phyloP scores from a whole-genome alignment of 2,329 filamentous ascomycete species.

The Emmonsia crescens region DNA sequence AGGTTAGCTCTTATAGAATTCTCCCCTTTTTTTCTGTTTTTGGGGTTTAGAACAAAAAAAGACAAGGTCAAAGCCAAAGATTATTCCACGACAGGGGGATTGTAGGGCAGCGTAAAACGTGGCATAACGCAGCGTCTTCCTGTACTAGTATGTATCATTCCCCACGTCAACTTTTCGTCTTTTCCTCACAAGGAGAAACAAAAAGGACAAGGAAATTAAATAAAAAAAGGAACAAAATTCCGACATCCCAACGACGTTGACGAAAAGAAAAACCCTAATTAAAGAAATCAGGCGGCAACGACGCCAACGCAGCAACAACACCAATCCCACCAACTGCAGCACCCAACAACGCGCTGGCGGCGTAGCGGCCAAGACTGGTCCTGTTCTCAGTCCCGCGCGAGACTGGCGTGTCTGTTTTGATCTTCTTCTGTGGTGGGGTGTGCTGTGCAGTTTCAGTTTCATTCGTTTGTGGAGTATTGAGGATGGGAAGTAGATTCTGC shows the following conservation, averaged over 20 bases:
- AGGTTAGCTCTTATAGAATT: neutral
- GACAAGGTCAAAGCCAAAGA: neutral
- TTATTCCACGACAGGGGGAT: neutral
- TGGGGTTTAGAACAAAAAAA: neutral
- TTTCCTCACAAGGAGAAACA: neutral
- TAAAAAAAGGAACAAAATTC: neutral
- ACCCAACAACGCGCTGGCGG: slow-evolving; percentile 29
- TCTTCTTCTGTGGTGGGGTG: neutral
- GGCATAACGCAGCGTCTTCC: neutral
- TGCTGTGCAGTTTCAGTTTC: neutral
- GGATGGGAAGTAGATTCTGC: neutral
- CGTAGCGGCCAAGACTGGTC: slow-evolving; percentile 25
- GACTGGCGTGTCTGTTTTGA: slow-evolving; percentile 7
- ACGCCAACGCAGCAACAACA: slow-evolving; percentile 30
- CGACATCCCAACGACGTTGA: neutral
- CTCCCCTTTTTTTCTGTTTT: neutral
- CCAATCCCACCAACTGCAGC: slow-evolving; percentile 33
- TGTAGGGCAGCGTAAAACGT: neutral
- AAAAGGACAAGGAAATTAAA: neutral
- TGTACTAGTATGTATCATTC: neutral
- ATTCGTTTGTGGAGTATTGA: neutral
- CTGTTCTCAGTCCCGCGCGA: slow-evolving; percentile 16
- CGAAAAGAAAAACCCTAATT: slow-evolving; percentile 15
- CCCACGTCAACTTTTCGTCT: neutral
- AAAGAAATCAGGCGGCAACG: slow-evolving; percentile 35